Conservation (phyloP, 2,329 filamentous ascomycete species). For the Trichophyton simii region DNA sequence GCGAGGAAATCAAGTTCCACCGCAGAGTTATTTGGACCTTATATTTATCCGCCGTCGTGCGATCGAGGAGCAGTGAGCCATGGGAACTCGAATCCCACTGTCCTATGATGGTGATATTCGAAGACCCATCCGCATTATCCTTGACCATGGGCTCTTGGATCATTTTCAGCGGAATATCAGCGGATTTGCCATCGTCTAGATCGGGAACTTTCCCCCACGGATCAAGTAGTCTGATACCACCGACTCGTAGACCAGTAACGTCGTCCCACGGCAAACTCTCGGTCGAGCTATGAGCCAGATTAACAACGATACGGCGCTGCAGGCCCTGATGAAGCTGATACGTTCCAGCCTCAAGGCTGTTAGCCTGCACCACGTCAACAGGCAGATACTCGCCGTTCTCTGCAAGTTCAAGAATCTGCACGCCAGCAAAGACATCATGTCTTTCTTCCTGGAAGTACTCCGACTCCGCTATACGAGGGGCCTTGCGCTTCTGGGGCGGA, state of each 20-base stretch:
- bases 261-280: constrained; percentile 82
- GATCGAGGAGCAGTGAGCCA: constrained; percentile 81
- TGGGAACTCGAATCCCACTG: constrained; percentile 97
- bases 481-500: constrained; percentile 45
- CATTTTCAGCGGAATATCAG: constrained; percentile 65
- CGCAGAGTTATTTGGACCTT: constrained; percentile 74
- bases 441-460: constrained; percentile 90
- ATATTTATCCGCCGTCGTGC: constrained; percentile 83
- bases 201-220: constrained; percentile 74
- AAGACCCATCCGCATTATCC: constrained; percentile 80
- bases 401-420: constrained; percentile 83
- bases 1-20: constrained; percentile 76
- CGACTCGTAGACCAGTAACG: constrained; percentile 62
- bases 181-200: constrained; percentile 51
- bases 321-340: constrained; percentile 94
- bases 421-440: constrained; percentile 77
- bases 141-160: constrained; percentile 66
- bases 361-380: constrained; percentile 81
- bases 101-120: constrained; percentile 70
- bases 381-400: constrained; percentile 84
- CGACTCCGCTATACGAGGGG: constrained; percentile 68
- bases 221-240: constrained; percentile 72
- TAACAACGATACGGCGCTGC: constrained; percentile 75
- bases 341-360: constrained; percentile 70
- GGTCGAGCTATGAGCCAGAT: constrained; percentile 81